Percentiles rank a stretch among this genome's conserved stretches.
phyloP scores from a whole-genome alignment of 441 rosid genomes.

The Arabidopsis hybrid region DNA sequence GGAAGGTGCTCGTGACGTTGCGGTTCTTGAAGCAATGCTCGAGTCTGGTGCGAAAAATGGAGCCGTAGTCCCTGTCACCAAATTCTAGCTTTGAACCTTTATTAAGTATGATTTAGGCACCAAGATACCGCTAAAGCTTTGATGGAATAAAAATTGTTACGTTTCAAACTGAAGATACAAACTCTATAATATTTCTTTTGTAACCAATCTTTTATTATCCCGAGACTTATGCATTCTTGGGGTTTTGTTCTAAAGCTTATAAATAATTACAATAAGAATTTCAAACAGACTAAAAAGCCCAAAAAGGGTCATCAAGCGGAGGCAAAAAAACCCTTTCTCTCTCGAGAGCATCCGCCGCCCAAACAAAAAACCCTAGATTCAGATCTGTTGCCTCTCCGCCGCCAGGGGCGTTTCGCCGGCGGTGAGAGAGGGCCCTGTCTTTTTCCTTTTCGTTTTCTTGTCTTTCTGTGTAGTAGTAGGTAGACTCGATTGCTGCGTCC shows the following conservation, averaged over 20 bases:
- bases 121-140: conserved; percentile 9
- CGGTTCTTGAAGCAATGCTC: conserved; percentile 93
- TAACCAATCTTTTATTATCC: conserved; percentile 6
- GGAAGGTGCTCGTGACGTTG: conserved; percentile 96
- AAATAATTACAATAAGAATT: conserved; percentile 39
- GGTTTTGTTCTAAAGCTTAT: conserved; percentile 21
- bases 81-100: conserved; percentile 48
- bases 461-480: too few relatives aligned
- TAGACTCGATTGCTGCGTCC: too few relatives aligned
- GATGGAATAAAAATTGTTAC: conserved; percentile 25
- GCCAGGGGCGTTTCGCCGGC: too few relatives aligned
- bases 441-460: too few relatives aligned
- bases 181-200: conserved; percentile 14
- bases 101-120: not conserved
- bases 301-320: too few relatives aligned
- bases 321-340: too few relatives aligned
- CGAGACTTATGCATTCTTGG: conserved; percentile 2
- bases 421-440: too few relatives aligned
- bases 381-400: too few relatives aligned
- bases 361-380: too few relatives aligned
- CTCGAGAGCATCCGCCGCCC: too few relatives aligned
- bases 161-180: not conserved
- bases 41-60: conserved; percentile 82
- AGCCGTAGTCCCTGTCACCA: conserved; percentile 62
- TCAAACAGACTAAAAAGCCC: conserved; percentile 37